Evolutionary conservation across 2,329 filamentous ascomycete species (phyloP).

Genomic region (Ceratocystis diversiconidia): DNA sequence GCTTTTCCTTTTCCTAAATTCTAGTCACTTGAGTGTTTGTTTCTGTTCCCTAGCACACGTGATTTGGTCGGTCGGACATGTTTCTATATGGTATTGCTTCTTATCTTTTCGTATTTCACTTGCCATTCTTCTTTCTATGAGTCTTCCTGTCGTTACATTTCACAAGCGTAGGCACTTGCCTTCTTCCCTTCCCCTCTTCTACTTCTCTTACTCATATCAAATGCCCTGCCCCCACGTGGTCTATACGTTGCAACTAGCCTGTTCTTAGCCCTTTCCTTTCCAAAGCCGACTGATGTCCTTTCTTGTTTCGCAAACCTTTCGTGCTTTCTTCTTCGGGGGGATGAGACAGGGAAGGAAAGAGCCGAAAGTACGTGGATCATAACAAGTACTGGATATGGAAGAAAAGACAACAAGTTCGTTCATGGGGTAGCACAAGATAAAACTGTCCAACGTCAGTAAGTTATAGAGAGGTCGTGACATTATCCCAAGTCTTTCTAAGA

Average conservation of each 20-base stretch:
- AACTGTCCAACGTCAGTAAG: too few species aligned
- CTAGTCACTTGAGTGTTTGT: background rate
- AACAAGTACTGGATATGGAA: too few species aligned
- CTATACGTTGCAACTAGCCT: too few species aligned
- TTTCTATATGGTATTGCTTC: background rate
- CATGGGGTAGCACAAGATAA: too few species aligned
- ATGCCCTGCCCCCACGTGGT: too few species aligned
- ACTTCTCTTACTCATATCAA: too few species aligned
- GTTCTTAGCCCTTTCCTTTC: background rate
- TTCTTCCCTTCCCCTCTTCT: background rate
- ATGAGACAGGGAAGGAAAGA: too few species aligned
- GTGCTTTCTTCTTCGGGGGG: background rate
- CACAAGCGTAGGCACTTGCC: background rate
- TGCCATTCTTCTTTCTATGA: background rate
- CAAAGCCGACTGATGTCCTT: background rate
- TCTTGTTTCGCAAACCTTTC: background rate
- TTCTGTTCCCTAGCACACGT: background rate
- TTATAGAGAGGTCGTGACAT: too few species aligned
- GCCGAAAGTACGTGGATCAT: too few species aligned
- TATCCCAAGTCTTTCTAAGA: too few species aligned
- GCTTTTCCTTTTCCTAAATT: background rate
- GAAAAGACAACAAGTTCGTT: too few species aligned
- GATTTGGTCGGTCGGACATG: background rate
- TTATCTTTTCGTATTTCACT: background rate
- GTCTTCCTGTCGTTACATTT: background rate